These are phyloP conservation scores for Hawksworthiomyces lignivorus DNA, from an alignment of 2,329 filamentous ascomycete genomes.

Conservation along the genomic window DNA sequence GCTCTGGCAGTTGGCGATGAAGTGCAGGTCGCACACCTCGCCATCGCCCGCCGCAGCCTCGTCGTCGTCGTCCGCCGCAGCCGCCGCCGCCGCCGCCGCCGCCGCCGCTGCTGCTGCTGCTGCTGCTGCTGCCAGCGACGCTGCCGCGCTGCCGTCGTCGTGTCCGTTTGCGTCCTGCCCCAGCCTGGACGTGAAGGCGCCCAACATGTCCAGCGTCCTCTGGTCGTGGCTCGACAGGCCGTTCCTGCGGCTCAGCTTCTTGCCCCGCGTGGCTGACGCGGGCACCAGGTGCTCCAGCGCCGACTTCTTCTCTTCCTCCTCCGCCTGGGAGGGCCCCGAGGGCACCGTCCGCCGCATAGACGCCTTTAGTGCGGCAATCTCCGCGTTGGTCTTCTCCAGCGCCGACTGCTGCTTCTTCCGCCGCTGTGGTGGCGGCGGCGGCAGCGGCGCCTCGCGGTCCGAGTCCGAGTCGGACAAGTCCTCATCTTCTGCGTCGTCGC, in stretches of 20 bases:
- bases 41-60: constrained; percentile 27
- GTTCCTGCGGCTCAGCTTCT: constrained; percentile 51
- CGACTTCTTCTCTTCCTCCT: constrained; percentile 54
- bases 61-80: constrained; percentile 14
- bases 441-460: constrained; percentile 27
- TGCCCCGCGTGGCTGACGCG: constrained; percentile 60
- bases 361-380: constrained; percentile 72
- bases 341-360: constrained; percentile 67
- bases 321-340: too few species aligned
- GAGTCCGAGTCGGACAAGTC: constrained; percentile 19
- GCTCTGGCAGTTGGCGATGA: constrained; percentile 90
- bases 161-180: constrained; percentile 36
- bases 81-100: constrained; percentile 12
- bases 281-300: constrained; percentile 69
- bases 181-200: constrained; percentile 72
- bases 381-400: constrained; percentile 66
- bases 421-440: too few species aligned
- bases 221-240: constrained; percentile 49
- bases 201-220: constrained; percentile 61
- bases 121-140: too few species aligned
- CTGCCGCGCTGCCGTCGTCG: neutral
- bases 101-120: too few species aligned
- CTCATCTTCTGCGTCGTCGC: constrained; percentile 18
- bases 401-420: constrained; percentile 35
- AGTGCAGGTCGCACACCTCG: constrained; percentile 83